A percentile compares a stretch with the other conserved stretches of the same genome.
These are phyloP conservation scores for Rubroshorea leprosula DNA, from an alignment of 345 rosid genomes.

Conservation along the genomic window DNA sequence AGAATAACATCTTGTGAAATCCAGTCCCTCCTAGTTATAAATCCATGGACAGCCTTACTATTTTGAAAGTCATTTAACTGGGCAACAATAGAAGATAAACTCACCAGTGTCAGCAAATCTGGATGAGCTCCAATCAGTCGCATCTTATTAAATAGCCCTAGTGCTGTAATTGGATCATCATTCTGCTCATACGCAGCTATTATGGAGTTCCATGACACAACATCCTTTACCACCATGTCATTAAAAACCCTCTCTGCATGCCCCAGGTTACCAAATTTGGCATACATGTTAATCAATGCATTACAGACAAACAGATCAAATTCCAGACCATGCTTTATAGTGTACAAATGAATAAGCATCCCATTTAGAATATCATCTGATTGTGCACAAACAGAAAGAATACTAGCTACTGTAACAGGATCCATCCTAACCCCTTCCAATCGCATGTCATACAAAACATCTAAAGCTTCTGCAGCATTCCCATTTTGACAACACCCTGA, in stretches of 20 bases:
- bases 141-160: conserved; percentile 33
- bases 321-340: conserved; percentile 43
- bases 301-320: conserved; percentile 42
- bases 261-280: conserved; percentile 29
- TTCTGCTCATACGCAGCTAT: conserved; percentile 54
- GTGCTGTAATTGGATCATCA: conserved; percentile 35
- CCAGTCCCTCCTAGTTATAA: conserved; percentile 37
- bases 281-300: conserved; percentile 50
- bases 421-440: conserved; percentile 40
- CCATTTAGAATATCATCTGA: conserved; percentile 34
- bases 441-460: conserved; percentile 34
- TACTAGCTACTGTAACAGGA: conserved; percentile 40
- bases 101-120: conserved; percentile 45
- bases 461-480: conserved; percentile 38
- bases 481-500: conserved; percentile 59
- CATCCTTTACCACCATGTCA: conserved; percentile 35
- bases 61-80: conserved; percentile 33
- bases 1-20: conserved; percentile 28
- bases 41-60: conserved; percentile 38
- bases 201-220: conserved; percentile 60
- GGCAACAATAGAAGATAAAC: conserved; percentile 41
- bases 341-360: conserved; percentile 35
- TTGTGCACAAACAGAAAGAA: conserved; percentile 53
- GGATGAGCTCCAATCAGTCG: conserved; percentile 27
- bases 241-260: conserved; percentile 34